Base-by-base conservation (phyloP, 2,329 filamentous ascomycete genomes). In the Amylocarpus encephaloides region DNA sequence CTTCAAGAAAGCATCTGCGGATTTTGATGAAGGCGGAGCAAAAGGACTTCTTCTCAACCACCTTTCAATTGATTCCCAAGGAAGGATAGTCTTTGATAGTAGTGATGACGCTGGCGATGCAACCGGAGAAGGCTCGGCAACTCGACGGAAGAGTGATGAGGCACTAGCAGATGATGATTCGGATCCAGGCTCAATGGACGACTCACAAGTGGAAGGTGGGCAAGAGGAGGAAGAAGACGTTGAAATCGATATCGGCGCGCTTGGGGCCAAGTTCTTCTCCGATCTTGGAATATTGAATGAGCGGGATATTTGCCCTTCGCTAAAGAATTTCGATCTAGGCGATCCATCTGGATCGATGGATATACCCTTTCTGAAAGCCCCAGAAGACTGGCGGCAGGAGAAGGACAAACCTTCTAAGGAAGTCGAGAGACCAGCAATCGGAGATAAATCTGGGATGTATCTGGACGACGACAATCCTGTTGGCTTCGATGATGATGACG, bases 1-100 rank as follows among this genome's bases (percentile, higher is more conserved):
- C n/a, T 98, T 98, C 78, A 98, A 98, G 66, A 98, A 98, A 66
- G 92, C 92, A 0, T 95, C 92, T 5, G 93, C 93, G 39, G 93
- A 98, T 71, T 98, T 98, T 59, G 93, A 98, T 65, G 93, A 98
- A 71, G 93, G 93, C 16, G 93, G 93, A 50, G 93, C 93, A 50
- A 98, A 97, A 69, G 93, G 93, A 16, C 75, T 98, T 38, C 76
- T 98, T 16, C 77, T 98, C 30, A 98, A 98, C 64, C 92, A 98
- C 68, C 76, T 98, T n/a, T 88, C 92, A 64, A 96, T 98, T 57
- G 93, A 98, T 68, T 80, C 82, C 1, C 82, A 89, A 57, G 93
- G 93, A 38, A 82, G 92, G 33, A 98, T 98, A 55, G 91, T 98
- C 5, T 98, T 98, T 65, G 93, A 98, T 70, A 97, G 92, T 72